A percentile compares a stretch with the other conserved stretches of the same genome.
These are phyloP conservation scores for Triglochin maritima DNA, from an alignment of 106 monocot species.

Conservation along the genomic window DNA sequence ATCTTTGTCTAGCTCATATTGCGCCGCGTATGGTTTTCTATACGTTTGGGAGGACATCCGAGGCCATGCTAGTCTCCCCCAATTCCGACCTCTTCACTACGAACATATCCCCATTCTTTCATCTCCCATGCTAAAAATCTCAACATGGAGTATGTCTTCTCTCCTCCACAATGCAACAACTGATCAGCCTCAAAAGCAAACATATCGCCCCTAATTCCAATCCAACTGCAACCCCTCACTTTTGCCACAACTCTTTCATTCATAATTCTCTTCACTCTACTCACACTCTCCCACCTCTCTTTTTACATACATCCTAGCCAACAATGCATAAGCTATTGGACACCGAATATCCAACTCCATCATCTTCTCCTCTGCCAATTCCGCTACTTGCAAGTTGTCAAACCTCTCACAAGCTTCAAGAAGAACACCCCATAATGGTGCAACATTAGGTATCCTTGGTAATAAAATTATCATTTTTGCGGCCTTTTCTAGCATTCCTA, in stretches of 20 bases:
- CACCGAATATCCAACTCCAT: conserved; percentile 26
- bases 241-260: conserved; percentile 33
- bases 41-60: no score
- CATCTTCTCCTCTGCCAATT: conserved; percentile 38
- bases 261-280: conserved; percentile 42
- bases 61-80: neutral
- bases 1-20: no score
- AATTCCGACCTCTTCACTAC: neutral
- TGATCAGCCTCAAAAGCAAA: conserved; percentile 32
- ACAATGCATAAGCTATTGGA: conserved; percentile 29
- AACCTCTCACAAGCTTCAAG: conserved; percentile 43
- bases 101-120: neutral
- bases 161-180: conserved; percentile 47
- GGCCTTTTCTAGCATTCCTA: conserved; percentile 44
- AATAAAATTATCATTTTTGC: conserved; percentile 30
- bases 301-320: conserved; percentile 37
- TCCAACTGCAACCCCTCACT: conserved; percentile 41
- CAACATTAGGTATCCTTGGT: conserved; percentile 11
- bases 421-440: conserved; percentile 23
- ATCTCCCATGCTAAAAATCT: conserved; percentile 21
- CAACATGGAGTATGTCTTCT: conserved; percentile 32
- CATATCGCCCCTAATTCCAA: conserved; percentile 30
- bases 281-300: conserved; percentile 69
- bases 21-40: no score
- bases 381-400: conserved; percentile 26